phyloP scores from a whole-genome alignment of 2,329 filamentous ascomycete species.

The Colletotrichum zoysiae region DNA sequence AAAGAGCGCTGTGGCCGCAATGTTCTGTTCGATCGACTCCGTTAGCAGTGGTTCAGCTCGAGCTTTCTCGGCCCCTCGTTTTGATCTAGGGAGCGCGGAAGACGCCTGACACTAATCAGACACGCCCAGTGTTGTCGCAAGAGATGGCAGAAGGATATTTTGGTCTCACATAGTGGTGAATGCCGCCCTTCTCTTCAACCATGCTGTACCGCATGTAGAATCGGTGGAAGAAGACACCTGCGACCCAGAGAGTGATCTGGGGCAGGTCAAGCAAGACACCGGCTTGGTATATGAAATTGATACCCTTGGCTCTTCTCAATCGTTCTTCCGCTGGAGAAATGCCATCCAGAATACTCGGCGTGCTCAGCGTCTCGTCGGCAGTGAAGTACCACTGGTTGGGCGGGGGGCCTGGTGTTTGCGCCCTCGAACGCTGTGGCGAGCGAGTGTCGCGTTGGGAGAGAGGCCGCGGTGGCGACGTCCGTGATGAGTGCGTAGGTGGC shows the following conservation, averaged over 20 bases:
- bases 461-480: slow-evolving; percentile 67
- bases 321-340: slow-evolving; percentile 83
- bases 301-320: slow-evolving; percentile 85
- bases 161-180: slow-evolving; percentile 88
- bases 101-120: slow-evolving; percentile 38
- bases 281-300: slow-evolving; percentile 96
- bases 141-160: background rate
- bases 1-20: slow-evolving; percentile 91
- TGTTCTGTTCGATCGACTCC: slow-evolving; percentile 65
- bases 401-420: slow-evolving; percentile 48
- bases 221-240: slow-evolving; percentile 93
- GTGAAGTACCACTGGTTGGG: slow-evolving; percentile 89
- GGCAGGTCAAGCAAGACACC: slow-evolving; percentile 93
- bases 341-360: slow-evolving; percentile 88
- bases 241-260: slow-evolving; percentile 91
- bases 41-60: slow-evolving; percentile 32
- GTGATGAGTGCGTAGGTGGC: slow-evolving; percentile 67
- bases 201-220: slow-evolving; percentile 94
- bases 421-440: slow-evolving; percentile 53
- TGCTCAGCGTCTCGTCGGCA: slow-evolving; percentile 82
- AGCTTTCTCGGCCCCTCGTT: slow-evolving; percentile 34
- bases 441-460: slow-evolving; percentile 57
- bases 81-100: slow-evolving; percentile 33
- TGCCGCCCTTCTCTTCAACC: slow-evolving; percentile 78
- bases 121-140: background rate